Evolutionary conservation across 345 rosid genomes (phyloP).

Genomic region (Moringa oleifera): DNA sequence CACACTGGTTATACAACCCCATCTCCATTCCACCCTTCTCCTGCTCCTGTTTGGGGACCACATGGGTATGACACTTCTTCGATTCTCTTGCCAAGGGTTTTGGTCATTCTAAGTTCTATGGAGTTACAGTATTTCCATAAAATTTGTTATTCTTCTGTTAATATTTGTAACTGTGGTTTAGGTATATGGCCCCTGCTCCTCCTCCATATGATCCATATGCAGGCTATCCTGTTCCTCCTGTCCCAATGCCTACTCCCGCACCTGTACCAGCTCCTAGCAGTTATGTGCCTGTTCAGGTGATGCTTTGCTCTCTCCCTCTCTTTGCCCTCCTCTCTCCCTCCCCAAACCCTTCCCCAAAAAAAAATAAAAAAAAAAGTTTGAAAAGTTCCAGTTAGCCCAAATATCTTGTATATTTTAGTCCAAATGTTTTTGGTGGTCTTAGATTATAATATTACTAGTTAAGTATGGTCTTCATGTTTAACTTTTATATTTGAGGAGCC

Average conservation of each 20-base stretch:
- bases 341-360: no score
- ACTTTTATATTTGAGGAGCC: no score
- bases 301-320: slow-evolving; percentile 1
- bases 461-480: no score
- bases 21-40: slow-evolving; percentile 86
- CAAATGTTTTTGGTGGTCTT: no score
- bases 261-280: slow-evolving; percentile 88
- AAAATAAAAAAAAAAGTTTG: no score
- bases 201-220: slow-evolving; percentile 93
- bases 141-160: slow-evolving; percentile 13
- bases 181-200: slow-evolving; percentile 85
- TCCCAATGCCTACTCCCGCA: slow-evolving; percentile 73
- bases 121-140: no score
- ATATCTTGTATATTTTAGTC: no score
- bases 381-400: no score
- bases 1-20: slow-evolving; percentile 81
- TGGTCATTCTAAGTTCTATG: no score
- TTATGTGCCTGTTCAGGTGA: slow-evolving; percentile 95
- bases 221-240: slow-evolving; percentile 77
- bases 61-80: slow-evolving; percentile 60
- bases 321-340: no score
- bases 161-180: slow-evolving; percentile 25
- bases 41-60: slow-evolving; percentile 95
- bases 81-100: not conserved
- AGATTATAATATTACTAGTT: no score